Evolutionary conservation across 179 eudicot genomes (phyloP), one percentile per base, ranked within the genome.

Genomic region (Heliamphora pulchella): DNA sequence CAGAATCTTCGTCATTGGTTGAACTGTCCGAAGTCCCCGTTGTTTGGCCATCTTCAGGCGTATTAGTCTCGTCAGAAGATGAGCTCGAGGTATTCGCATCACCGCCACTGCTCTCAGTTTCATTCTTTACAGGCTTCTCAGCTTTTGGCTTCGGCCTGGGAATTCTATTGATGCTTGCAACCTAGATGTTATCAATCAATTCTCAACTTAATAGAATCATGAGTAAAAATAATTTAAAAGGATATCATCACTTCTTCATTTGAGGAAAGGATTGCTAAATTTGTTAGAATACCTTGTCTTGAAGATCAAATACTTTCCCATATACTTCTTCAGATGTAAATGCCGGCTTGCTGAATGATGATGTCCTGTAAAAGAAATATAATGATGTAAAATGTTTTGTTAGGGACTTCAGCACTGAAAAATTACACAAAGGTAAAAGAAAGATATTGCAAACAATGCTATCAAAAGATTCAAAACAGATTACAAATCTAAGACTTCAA

Each of bases 141-240:
- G 91, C 87, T 82, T 95, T 95, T 4, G 98, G 98, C 83, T 87
- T 95, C 71, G 98, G 98, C 88, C 92, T 93, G 20, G 97, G 91
- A 59, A 95, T 91, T 84, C 81, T 88, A 81, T 95, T 89, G 78
- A 91, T 87, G 51, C 86, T 86, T 5, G 87, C 83, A 77, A 91
- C 97, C 98, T 95, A 79, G 22, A 81, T 43, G 66, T 63, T 66
- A 62, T n/a, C 1, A 31, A 67, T 3, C 18, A 69, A 31, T 22
- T 3, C 11, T 62, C 3, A 68, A 44, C 20, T 14, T 6, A 5
- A 44, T 15, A 69, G 51, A 1, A 69, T 15, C 51, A 0, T 0
- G 6, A 3, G 73, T 14, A 13, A 5, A 69, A 4, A 1, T 11
- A 71, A 46, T 47, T 2, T n/a, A 3, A 71, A 69, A 54, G 10